Conservation (phyloP, 1,284 basidiomycete species). For the Trametes pubescens region DNA sequence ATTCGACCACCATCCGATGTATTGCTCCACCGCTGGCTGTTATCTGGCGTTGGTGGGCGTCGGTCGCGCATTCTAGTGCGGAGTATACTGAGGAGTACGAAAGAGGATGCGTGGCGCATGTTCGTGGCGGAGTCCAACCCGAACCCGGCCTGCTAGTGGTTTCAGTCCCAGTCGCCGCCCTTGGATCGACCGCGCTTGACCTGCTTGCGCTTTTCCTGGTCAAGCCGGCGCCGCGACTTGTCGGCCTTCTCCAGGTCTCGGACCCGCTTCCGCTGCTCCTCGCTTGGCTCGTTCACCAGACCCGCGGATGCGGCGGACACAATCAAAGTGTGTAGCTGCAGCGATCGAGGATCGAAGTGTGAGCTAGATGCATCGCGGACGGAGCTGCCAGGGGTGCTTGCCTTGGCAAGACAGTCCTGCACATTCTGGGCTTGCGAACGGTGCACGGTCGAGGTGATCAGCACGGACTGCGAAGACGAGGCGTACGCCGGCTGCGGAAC, state of each 20-base stretch:
- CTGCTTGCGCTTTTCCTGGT: constrained; percentile 61
- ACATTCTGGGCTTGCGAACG: constrained; percentile 82
- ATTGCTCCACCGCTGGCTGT: not conserved
- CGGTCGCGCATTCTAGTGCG: not conserved
- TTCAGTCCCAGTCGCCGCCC: constrained; percentile 35
- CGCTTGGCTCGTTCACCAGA: constrained; percentile 63
- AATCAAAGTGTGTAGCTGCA: constrained; percentile 65
- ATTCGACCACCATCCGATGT: not conserved
- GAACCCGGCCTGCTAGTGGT: not conserved
- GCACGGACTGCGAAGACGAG: constrained; percentile 66
- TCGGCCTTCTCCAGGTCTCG: constrained; percentile 53
- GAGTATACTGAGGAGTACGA: constrained; percentile 5
- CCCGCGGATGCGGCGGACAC: constrained; percentile 53
- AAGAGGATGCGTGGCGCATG: constrained; percentile 8
- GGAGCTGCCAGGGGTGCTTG: constrained; percentile 41
- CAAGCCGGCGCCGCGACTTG: constrained; percentile 52
- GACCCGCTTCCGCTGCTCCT: constrained; percentile 64
- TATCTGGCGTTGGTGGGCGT: not conserved
- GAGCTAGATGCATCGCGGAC: constrained; percentile 22
- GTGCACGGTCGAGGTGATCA: constrained; percentile 70
- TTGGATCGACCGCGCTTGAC: constrained; percentile 48
- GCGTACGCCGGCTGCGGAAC: constrained; percentile 65
- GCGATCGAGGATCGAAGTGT: constrained; percentile 10
- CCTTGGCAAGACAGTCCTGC: constrained; percentile 75
- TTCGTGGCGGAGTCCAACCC: not conserved